A percentile compares a stretch with the other conserved stretches of the same genome.
Conservation (phyloP, 305 asterid species). For the Salvia sclarea region DNA sequence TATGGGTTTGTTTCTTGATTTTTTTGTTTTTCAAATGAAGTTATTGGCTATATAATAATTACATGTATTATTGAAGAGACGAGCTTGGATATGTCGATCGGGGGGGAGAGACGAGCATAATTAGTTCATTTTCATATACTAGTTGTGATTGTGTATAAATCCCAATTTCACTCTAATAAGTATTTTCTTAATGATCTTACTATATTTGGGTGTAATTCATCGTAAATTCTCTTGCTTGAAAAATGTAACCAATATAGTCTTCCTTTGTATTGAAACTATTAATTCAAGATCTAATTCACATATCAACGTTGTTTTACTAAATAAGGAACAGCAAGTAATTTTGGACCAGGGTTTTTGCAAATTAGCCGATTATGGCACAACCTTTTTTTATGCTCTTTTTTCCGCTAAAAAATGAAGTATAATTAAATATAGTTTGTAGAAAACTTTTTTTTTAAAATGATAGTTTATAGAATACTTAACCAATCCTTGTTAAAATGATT, state of each 20-base stretch:
- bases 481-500: too few relatives aligned
- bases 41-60: conserved; percentile 31
- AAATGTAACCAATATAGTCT: background rate
- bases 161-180: background rate
- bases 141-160: conserved; percentile 38
- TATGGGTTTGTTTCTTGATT: conserved; percentile 33
- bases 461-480: too few relatives aligned
- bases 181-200: background rate
- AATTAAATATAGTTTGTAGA: too few relatives aligned
- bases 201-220: background rate
- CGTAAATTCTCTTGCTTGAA: background rate
- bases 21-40: conserved; percentile 25
- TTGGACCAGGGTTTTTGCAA: background rate
- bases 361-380: background rate
- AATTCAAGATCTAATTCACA: background rate
- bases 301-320: background rate
- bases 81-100: conserved; percentile 20
- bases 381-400: too few relatives aligned
- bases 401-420: too few relatives aligned
- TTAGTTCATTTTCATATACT: conserved; percentile 33
- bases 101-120: conserved; percentile 20
- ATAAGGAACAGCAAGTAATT: background rate
- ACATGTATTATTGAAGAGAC: conserved; percentile 30
- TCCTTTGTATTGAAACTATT: background rate
- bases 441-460: too few relatives aligned